phyloP scores from a whole-genome alignment of 108 stramenopile species.

The Skeletonema marinoi region DNA sequence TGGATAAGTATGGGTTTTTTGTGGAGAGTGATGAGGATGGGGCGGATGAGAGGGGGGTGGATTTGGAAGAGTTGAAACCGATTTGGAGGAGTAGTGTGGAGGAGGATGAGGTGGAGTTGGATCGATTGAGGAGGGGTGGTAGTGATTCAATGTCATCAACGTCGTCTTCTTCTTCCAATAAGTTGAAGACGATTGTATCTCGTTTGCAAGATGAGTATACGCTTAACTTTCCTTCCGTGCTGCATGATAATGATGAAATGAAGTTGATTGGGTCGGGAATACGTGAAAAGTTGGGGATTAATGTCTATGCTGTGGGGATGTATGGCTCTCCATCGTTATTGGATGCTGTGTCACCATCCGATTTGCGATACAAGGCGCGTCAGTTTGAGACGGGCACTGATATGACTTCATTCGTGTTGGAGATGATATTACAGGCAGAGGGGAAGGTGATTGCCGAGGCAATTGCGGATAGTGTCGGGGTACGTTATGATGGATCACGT shows the following conservation, averaged over 20 bases:
- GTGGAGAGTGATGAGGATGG: neutral
- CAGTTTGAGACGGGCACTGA: neutral
- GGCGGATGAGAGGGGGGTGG: constrained; percentile 5
- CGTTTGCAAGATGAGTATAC: constrained; percentile 3
- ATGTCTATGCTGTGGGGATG: neutral
- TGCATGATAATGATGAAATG: neutral
- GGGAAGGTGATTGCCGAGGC: neutral
- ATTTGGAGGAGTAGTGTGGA: neutral
- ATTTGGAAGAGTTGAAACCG: constrained; percentile 10
- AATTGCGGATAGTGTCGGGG: neutral
- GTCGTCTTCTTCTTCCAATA: neutral
- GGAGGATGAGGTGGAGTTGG: constrained; percentile 14
- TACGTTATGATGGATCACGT: neutral
- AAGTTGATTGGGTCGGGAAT: neutral
- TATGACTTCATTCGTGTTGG: neutral
- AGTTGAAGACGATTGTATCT: neutral
- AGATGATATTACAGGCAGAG: neutral
- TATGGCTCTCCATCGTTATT: neutral
- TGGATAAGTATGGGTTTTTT: constrained; percentile 37
- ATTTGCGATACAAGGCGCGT: neutral
- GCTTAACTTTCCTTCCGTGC: neutral
- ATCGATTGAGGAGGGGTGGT: neutral
- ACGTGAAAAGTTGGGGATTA: neutral
- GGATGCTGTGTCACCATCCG: neutral
- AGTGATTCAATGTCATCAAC: neutral